phyloP scores from a whole-genome alignment of 164 flowering plant genomes.

The Magnolia officinalis region DNA sequence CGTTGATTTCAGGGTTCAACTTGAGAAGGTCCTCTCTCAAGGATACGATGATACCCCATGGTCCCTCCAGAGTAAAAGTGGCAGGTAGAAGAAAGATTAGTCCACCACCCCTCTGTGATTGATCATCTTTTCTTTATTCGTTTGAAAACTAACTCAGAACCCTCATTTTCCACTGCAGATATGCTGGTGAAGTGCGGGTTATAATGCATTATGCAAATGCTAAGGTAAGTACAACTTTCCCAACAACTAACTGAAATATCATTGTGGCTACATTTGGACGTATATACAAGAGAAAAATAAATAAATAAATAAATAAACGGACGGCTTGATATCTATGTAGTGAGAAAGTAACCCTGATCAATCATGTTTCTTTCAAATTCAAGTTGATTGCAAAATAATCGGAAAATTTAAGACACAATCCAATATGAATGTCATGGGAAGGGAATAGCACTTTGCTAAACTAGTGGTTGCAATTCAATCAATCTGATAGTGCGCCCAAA shows the following conservation, averaged over 20 bases:
- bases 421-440: too few species aligned
- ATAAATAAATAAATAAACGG: too few species aligned
- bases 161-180: conserved; percentile 32
- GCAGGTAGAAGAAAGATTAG: conserved; percentile 39
- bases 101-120: background rate
- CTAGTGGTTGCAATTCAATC: too few species aligned
- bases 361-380: too few species aligned
- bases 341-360: too few species aligned
- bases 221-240: conserved; percentile 36
- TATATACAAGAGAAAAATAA: background rate
- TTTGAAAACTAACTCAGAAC: background rate
- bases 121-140: background rate
- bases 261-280: background rate
- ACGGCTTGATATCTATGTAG: too few species aligned
- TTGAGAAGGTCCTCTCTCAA: conserved; percentile 65
- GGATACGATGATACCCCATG: conserved; percentile 78
- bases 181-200: conserved; percentile 77
- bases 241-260: background rate
- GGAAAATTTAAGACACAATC: too few species aligned
- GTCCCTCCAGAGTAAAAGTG: conserved; percentile 64
- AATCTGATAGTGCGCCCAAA: background rate
- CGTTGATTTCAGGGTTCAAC: conserved; percentile 48
- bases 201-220: conserved; percentile 63
- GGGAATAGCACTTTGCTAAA: too few species aligned
- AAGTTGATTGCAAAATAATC: too few species aligned